Conservation (phyloP, 2,329 filamentous ascomycete species). For the Camptophora hylomeconis region DNA sequence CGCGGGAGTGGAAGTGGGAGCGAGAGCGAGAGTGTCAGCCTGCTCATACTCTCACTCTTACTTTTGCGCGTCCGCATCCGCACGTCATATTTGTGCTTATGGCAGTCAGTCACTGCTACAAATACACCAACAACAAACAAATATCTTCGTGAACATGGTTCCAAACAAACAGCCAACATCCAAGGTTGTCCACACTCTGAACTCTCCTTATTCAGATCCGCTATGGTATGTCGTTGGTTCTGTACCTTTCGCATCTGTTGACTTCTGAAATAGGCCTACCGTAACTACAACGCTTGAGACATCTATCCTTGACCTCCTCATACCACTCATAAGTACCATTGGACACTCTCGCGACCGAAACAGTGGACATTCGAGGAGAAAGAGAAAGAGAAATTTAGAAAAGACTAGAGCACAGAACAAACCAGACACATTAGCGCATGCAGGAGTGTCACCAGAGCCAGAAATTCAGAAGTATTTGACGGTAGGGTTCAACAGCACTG, state of each 20-base stretch:
- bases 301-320: slow-evolving; percentile 9
- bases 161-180: too few relatives aligned
- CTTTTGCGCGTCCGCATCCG: too few relatives aligned
- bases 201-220: slow-evolving; percentile 12
- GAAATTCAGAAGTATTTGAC: slow-evolving; percentile 25
- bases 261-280: slow-evolving; percentile 7
- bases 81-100: neutral
- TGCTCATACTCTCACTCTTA: too few relatives aligned
- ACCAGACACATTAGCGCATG: too few relatives aligned
- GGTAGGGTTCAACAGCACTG: slow-evolving; percentile 32
- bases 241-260: slow-evolving; percentile 3
- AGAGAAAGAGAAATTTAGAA: slow-evolving; percentile 7
- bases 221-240: slow-evolving; percentile 7
- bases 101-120: slow-evolving; percentile 4
- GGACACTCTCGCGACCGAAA: slow-evolving; percentile 26
- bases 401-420: slow-evolving; percentile 3
- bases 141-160: slow-evolving; percentile 8
- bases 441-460: slow-evolving; percentile 12
- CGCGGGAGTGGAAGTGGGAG: too few relatives aligned
- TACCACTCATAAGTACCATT: slow-evolving; percentile 20
- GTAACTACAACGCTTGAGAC: slow-evolving; percentile 7
- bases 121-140: neutral
- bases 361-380: slow-evolving; percentile 25
- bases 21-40: too few relatives aligned
- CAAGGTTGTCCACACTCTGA: slow-evolving; percentile 10